Evolutionary conservation across 805 yeast genomes (phyloP), one percentile per base, ranked within the genome.

Genomic region (Diddensiella transvaalensis): DNA sequence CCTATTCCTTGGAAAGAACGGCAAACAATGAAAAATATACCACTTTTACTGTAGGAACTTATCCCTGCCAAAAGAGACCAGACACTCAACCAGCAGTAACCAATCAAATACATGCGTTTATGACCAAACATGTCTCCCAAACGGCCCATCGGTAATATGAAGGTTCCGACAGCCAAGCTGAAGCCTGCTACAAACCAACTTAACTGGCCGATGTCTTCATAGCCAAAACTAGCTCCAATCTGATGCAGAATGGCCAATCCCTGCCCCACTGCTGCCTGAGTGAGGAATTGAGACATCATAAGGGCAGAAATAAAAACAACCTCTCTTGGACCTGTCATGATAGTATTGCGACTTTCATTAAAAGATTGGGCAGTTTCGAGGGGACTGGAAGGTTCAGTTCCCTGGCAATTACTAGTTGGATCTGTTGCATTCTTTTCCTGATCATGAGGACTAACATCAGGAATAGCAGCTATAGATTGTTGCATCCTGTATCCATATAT

Each of bases 71-170:
- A 63, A 41, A 83, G 54, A 1, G 81, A 68, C 84, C 88, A 82
- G 0, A 83, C 29, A 0, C 73, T 56, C 2, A 75, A 64, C 79
- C 85, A 76, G 4, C 64, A 41, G 64, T 80, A 80, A 1, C 91
- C 88, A 3, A 70, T 55, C 0, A 79, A 36, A 46, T 82, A 70
- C 13, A 79, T 63, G 36, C 61, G 67, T 49, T 78, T 80, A 46
- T 82, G 69, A 0, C 93, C 93, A 55, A 77, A 78, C 8, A 84
- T 67, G 58, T 85, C 95, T 29, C 95, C 93, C 40, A 83, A 59
- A 44, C 82, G 72, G 5, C 93, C 91, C 32, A 84, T 75, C 3
- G 81, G 69, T 32, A 85, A 62, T 44, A 85, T 84, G 52, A 85
- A 79, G 0, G 91, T 82, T 10, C 91, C 91, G 3, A 83, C 78